Base-by-base conservation (phyloP, 768 basidiomycete species). In the Clavulina sp. region DNA sequence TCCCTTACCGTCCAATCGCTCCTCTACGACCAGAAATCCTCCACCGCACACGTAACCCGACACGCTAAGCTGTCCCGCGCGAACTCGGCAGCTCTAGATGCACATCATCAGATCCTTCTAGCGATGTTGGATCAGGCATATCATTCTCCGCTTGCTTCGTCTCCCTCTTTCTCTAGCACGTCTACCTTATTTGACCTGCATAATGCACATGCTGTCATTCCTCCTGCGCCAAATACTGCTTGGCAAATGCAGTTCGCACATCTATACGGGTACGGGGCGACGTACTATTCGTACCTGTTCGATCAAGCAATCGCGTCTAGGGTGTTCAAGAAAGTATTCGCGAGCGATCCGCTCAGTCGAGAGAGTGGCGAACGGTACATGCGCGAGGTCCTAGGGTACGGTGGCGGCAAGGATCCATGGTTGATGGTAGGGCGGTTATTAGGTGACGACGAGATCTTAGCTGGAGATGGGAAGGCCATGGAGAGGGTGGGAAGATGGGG, bases 241-340 rank as follows among this genome's bases (percentile, higher is more conserved):
- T 91, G 89, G 72, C 95, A 97, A 60, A 89, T 89, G 0, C 88
- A 92, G 59, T 99, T 99, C 57, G 84, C 86, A 0, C 95, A 99
- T 62, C 68, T 99, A 4, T 92, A 83, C 60, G 89, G 92, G 2
- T 99, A 99, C 59, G 92, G 93, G 4, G 91, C 93, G 13, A 95
- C 89, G 0, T 99, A 99, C 63, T 99, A 99, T 60, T 91, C 89
- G 2, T 99, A 99, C 62, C 72, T 96, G 9, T 92, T 99, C 57
- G 95, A 97, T 58, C 78, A 92, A 3, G 89, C 89, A 3, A 95
- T 99, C 54, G 93, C 95, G 0, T 84, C 84, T 4, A 75, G 83
- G n/a, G 81, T 96, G 0, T 99, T 87, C 84, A 64, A 69, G 6
- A 73, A 76, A 6, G 68, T 93, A 0, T 97, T 97, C 60, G 67